Conservation (phyloP, 345 rosid genomes). For the Gossypium anomalum region DNA sequence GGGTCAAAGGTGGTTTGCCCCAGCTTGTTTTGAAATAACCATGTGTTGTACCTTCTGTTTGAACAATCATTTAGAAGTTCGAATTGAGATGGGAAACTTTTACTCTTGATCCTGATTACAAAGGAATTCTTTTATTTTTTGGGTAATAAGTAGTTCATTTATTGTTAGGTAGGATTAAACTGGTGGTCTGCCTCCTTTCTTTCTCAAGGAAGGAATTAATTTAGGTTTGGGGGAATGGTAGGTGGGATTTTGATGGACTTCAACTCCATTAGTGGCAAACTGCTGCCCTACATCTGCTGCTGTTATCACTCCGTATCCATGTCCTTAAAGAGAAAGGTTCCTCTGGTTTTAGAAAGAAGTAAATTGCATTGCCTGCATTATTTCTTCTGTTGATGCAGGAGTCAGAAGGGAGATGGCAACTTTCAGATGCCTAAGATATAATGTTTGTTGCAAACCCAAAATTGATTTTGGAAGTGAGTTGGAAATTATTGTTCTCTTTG, state of each 20-base stretch:
- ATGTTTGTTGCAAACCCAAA: not conserved
- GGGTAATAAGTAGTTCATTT: constrained; percentile 1
- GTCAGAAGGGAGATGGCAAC: not conserved
- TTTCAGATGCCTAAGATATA: not conserved
- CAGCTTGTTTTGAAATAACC: not conserved
- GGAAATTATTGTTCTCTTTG: not conserved
- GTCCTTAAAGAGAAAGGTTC: constrained; percentile 1
- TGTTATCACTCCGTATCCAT: not conserved
- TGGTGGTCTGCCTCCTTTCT: not conserved
- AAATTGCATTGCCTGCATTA: not conserved
- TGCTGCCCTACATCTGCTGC: not conserved
- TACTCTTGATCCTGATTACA: not conserved
- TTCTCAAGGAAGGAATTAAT: not conserved
- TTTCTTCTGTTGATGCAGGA: not conserved
- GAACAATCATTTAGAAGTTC: not conserved
- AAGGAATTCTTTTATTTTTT: not conserved
- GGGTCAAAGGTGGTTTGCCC: not conserved
- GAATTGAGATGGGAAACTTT: not conserved
- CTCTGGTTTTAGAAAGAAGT: not conserved
- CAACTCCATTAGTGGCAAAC: not conserved
- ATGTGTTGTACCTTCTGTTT: constrained; percentile 5
- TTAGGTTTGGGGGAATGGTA: not conserved
- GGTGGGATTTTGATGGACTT: not conserved
- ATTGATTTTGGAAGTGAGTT: not conserved
- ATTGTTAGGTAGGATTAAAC: not conserved